A percentile compares a stretch with the other conserved stretches of the same genome.
Conservation (phyloP, 2,329 filamentous ascomycete genomes). For the Cladosporium sp. region DNA sequence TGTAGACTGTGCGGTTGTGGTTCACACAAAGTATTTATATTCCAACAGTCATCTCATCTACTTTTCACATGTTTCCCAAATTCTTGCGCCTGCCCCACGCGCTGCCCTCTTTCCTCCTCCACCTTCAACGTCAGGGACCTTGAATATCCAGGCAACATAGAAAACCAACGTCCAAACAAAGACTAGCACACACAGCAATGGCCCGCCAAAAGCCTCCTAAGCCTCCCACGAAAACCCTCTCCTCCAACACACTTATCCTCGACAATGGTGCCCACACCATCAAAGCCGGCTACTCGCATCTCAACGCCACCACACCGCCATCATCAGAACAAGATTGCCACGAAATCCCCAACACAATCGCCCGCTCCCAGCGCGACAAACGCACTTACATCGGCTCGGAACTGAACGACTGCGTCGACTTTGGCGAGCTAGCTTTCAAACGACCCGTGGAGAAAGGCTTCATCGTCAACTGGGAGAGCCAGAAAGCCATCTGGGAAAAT, state of each 20-base stretch:
- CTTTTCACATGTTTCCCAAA: conserved; percentile 10
- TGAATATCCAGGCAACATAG: not conserved
- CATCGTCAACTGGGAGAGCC: conserved; percentile 91
- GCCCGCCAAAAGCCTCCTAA: conserved; percentile 6
- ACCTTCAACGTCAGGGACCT: not conserved
- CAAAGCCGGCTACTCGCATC: conserved; percentile 72
- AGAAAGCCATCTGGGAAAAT: conserved; percentile 93
- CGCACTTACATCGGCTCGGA: conserved; percentile 77
- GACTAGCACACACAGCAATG: not conserved
- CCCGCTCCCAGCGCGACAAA: conserved; percentile 69
- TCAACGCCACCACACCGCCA: conserved; percentile 23
- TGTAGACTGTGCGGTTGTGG: not conserved
- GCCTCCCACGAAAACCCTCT: conserved; percentile 1
- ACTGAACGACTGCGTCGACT: conserved; percentile 75
- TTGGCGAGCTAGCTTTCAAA: conserved; percentile 81
- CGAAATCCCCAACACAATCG: conserved; percentile 82
- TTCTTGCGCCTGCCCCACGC: conserved; percentile 12
- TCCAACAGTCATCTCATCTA: not conserved
- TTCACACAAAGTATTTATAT: not conserved
- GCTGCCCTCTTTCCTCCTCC: not conserved
- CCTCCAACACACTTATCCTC: conserved; percentile 66
- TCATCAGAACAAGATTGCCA: conserved; percentile 49
- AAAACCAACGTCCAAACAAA: not conserved
- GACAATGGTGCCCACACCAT: conserved; percentile 91
- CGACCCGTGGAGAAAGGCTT: conserved; percentile 92